Percentiles rank a stretch among this genome's conserved stretches.
Evolutionary conservation across 208 protist species (phyloP).

Genomic region (Trypanosoma theileri): DNA sequence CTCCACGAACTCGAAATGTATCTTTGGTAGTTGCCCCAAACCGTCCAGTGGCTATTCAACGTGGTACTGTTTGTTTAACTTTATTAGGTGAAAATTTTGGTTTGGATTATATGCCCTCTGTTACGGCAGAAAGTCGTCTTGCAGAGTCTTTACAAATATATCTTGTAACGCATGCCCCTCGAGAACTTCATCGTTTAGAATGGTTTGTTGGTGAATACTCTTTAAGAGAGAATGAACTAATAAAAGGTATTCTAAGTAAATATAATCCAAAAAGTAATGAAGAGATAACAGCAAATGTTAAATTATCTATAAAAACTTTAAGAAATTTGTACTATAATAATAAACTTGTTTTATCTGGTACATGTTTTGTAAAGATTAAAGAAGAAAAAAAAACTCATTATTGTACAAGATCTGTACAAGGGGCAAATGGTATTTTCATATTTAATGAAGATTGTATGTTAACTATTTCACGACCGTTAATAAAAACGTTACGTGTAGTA

Average conservation of each 20-base stretch:
- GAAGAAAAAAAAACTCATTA: slow-evolving; percentile 39
- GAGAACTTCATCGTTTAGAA: slow-evolving; percentile 78
- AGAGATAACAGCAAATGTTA: slow-evolving; percentile 27
- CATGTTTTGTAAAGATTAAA: slow-evolving; percentile 60
- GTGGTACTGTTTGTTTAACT: slow-evolving; percentile 67
- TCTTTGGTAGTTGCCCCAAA: slow-evolving; percentile 59
- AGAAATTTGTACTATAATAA: slow-evolving; percentile 48
- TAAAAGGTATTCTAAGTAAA: slow-evolving; percentile 14
- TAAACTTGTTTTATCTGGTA: slow-evolving; percentile 36
- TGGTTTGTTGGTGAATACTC: slow-evolving; percentile 76
- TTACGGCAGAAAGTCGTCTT: slow-evolving; percentile 71
- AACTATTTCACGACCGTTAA: slow-evolving; percentile 43
- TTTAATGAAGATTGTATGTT: slow-evolving; percentile 49
- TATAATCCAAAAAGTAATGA: slow-evolving; percentile 1
- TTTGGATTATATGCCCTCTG: slow-evolving; percentile 62
- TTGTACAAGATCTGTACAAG: slow-evolving; percentile 34
- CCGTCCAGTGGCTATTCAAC: slow-evolving; percentile 36
- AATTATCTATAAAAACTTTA: slow-evolving; percentile 47
- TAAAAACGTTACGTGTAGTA: slow-evolving; percentile 44
- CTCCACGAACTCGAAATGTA: slow-evolving; percentile 57
- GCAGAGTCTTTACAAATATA: slow-evolving; percentile 59
- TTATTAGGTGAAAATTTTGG: slow-evolving; percentile 73
- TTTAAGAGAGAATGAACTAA: slow-evolving; percentile 40
- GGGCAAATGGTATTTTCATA: slow-evolving; percentile 45
- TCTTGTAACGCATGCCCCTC: slow-evolving; percentile 34